Evolutionary conservation across 1,284 basidiomycete species (phyloP), one percentile per base, ranked within the genome.

Genomic region (Papiliotrema fonsecae): DNA sequence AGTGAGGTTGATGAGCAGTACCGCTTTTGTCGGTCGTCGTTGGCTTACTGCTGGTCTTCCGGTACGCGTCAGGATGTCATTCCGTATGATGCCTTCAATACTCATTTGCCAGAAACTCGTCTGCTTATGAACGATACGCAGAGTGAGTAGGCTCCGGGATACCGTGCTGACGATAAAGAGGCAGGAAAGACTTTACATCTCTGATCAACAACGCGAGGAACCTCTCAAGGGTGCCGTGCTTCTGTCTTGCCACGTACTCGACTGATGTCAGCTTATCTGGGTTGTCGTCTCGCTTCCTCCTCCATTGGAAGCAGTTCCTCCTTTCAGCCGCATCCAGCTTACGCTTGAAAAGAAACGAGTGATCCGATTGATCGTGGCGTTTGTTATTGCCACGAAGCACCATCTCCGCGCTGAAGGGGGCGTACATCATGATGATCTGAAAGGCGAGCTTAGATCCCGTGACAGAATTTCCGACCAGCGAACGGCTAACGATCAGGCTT

Each of bases 11-110:
- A 27, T 9, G 6, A 35, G 9, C 21, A 57, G 82, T 91, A 4
- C 90, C 89, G 1, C 75, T 94, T 40, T 77, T 94, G 22, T 88
- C 87, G 6, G 87, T 96, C 14, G 91, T 94, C 55, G 91, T 93
- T 54, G 77, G 87, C 72, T 46, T 57, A 9, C 60, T 76, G 16
- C 60, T 65, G 44, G 60, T n/a, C n/a, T n/a, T n/a, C n/a, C n/a
- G n/a, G n/a, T n/a, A n/a, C n/a, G n/a, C n/a, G n/a, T n/a, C n/a
- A n/a, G n/a, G n/a, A n/a, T n/a, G n/a, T n/a, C n/a, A n/a, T n/a
- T n/a, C n/a, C n/a, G n/a, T n/a, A n/a, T n/a, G n/a, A n/a, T n/a
- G n/a, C n/a, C 21, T 2, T 18, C 16, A 4, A 16, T 26, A 36
- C 3, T 38, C 44, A 46, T 48, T 52, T 37, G 46, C 53, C 45